These are phyloP conservation scores for Acer negundo DNA, from an alignment of 345 rosid genomes.

Conservation along the genomic window DNA sequence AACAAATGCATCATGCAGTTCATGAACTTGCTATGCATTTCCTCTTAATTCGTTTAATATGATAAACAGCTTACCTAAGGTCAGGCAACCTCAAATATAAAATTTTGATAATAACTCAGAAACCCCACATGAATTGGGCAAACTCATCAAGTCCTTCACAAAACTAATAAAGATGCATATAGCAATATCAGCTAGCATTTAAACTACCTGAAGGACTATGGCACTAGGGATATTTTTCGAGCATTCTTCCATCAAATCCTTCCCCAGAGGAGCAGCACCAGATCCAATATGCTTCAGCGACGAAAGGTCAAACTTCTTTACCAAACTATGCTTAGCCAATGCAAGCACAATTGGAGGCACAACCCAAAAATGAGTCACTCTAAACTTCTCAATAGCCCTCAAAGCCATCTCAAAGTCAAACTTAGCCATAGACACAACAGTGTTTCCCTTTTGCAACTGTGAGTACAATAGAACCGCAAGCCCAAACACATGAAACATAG, in stretches of 20 bases:
- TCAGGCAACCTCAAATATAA: background rate
- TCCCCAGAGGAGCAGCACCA: conserved; percentile 90
- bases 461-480: conserved; percentile 46
- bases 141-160: conserved; percentile 1
- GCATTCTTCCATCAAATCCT: conserved; percentile 85
- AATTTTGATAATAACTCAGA: background rate
- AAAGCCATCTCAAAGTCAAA: conserved; percentile 63
- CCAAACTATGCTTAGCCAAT: conserved; percentile 63
- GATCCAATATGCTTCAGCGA: conserved; percentile 70
- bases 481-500: conserved; percentile 95
- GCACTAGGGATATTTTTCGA: conserved; percentile 62
- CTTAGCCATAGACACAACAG: conserved; percentile 62
- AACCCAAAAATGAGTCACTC: conserved; percentile 73
- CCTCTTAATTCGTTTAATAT: background rate
- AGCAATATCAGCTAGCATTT: background rate
- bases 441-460: conserved; percentile 65
- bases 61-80: background rate
- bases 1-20: background rate
- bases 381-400: conserved; percentile 58
- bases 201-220: conserved; percentile 56
- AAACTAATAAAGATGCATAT: background rate
- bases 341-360: conserved; percentile 88
- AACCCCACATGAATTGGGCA: background rate
- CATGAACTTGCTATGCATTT: background rate
- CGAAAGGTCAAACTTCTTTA: conserved; percentile 65